Percentiles rank a stretch among this genome's conserved stretches.
Evolutionary conservation across 2,329 filamentous ascomycete genomes (phyloP).

Genomic region (Aureobasidium leucospermi): DNA sequence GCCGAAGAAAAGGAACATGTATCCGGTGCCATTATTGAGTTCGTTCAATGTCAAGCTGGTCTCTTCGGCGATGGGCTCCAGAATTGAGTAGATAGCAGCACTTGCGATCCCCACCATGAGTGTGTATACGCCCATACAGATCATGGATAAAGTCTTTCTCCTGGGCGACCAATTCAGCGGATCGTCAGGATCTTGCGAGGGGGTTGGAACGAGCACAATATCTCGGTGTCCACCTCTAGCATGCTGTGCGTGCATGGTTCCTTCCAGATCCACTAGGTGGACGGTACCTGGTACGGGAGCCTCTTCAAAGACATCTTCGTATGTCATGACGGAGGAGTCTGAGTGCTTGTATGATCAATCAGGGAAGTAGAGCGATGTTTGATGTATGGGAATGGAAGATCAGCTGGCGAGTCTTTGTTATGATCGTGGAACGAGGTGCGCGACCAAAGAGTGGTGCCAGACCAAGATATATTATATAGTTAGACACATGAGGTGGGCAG

Average conservation of each 20-base stretch:
- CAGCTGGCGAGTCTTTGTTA: not conserved
- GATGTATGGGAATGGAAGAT: not conserved
- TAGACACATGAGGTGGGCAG: not conserved
- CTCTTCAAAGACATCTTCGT: not conserved
- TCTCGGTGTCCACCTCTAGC: slow-evolving; percentile 28
- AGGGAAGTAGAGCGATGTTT: not conserved
- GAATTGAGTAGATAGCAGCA: slow-evolving; percentile 44
- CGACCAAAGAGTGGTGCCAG: too few species aligned
- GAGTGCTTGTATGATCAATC: not conserved
- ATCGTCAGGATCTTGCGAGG: slow-evolving; percentile 40
- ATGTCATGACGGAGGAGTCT: not conserved
- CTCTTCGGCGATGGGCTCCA: slow-evolving; percentile 41
- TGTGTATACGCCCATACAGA: slow-evolving; percentile 41
- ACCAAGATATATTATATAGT: not conserved
- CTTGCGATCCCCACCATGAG: slow-evolving; percentile 43
- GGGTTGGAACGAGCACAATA: slow-evolving; percentile 36
- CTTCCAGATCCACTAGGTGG: slow-evolving; percentile 35
- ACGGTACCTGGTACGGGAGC: slow-evolving; percentile 32
- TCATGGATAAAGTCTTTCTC: slow-evolving; percentile 37
- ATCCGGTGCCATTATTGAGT: slow-evolving; percentile 44
- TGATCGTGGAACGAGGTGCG: not conserved
- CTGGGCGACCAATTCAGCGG: slow-evolving; percentile 39
- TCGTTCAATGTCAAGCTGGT: slow-evolving; percentile 39
- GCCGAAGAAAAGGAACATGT: slow-evolving; percentile 46
- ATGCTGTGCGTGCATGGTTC: slow-evolving; percentile 31